Conservation (phyloP, 2,329 filamentous ascomycete species). For the Metarhizium sp. region DNA sequence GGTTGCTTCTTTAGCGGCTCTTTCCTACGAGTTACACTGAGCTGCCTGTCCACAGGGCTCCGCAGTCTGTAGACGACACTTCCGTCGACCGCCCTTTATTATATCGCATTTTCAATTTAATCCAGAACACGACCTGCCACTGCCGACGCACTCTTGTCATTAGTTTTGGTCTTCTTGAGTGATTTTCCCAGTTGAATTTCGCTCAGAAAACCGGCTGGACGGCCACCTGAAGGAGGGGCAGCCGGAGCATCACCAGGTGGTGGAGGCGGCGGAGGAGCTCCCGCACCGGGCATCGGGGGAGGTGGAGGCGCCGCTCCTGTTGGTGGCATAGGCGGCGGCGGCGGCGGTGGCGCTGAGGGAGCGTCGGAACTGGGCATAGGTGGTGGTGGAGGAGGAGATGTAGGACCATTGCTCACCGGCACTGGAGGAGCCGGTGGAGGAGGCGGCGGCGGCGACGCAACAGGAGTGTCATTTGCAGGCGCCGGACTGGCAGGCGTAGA, state of each 20-base stretch:
- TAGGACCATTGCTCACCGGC: constrained; percentile 15
- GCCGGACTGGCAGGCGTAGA: constrained; percentile 30
- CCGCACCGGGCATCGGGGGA: constrained; percentile 18
- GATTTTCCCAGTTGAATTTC: constrained; percentile 74
- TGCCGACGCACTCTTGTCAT: constrained; percentile 67
- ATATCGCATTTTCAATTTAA: constrained; percentile 18
- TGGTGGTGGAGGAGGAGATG: constrained; percentile 17
- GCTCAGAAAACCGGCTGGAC: constrained; percentile 59
- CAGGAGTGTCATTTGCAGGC: constrained; percentile 30
- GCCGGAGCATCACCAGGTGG: constrained; percentile 30
- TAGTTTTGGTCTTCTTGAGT: constrained; percentile 81
- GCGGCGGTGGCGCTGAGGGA: constrained; percentile 19
- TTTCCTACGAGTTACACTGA: neutral
- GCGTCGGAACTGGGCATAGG: constrained; percentile 17
- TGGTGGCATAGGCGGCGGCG: constrained; percentile 23
- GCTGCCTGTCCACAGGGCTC: neutral
- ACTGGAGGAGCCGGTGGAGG: constrained; percentile 20
- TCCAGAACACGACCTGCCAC: constrained; percentile 68
- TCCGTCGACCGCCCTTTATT: neutral
- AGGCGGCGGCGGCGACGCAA: constrained; percentile 26
- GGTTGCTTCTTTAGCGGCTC: neutral
- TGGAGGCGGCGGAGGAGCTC: constrained; percentile 30
- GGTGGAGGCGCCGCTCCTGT: constrained; percentile 29
- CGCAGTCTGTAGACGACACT: neutral
- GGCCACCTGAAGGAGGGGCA: constrained; percentile 34